These are phyloP conservation scores for Lactarius pseudohatsudake DNA, from an alignment of 768 basidiomycete genomes.

Conservation along the genomic window DNA sequence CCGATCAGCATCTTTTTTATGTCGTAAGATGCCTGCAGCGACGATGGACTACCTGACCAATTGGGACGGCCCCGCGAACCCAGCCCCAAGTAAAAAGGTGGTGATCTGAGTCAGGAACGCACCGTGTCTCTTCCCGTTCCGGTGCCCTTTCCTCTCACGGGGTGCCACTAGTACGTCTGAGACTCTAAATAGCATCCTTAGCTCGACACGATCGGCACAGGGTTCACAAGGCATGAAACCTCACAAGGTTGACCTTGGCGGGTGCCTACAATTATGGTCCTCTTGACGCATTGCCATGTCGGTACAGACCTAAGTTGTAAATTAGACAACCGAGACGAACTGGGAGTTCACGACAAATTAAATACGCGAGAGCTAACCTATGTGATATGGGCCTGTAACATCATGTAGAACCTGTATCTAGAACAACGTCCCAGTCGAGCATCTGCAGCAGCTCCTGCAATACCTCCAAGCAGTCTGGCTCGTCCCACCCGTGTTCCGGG, in stretches of 20 bases:
- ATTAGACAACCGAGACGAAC: neutral
- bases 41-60: neutral
- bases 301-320: neutral
- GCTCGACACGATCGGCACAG: no score
- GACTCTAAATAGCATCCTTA: no score
- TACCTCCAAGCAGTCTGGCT: slow-evolving; percentile 6
- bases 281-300: neutral
- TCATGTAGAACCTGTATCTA: neutral
- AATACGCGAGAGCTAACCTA: neutral
- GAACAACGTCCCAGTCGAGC: slow-evolving; percentile 16
- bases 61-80: neutral
- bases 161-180: neutral
- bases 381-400: neutral
- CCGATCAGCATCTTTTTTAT: neutral
- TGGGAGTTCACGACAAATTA: neutral
- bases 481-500: slow-evolving; percentile 6
- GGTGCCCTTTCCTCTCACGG: neutral
- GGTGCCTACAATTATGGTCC: neutral
- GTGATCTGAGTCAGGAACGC: neutral
- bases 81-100: neutral
- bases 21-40: no score
- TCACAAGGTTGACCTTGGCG: neutral
- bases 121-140: neutral
- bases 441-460: slow-evolving; percentile 9
- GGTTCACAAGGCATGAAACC: neutral